These are phyloP conservation scores for Eutrema yunnanense DNA, from an alignment of 345 rosid genomes.

Conservation along the genomic window DNA sequence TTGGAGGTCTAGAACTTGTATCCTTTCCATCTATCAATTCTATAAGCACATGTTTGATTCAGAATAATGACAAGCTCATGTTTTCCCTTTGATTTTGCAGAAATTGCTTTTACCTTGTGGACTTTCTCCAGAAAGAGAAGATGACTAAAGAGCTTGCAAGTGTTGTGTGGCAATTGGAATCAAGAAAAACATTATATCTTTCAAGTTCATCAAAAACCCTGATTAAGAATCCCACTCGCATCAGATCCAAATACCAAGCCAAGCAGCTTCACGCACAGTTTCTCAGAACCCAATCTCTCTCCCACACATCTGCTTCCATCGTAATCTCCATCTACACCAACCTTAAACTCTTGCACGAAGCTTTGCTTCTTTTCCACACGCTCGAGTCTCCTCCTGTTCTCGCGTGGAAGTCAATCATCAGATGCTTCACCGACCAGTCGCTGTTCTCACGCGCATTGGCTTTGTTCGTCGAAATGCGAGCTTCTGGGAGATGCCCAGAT, in stretches of 20 bases:
- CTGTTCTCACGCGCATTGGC: slow-evolving; percentile 39
- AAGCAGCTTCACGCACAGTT: slow-evolving; percentile 72
- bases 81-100: slow-evolving; percentile 35
- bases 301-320: slow-evolving; percentile 32
- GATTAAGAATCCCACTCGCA: slow-evolving; percentile 29
- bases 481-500: slow-evolving; percentile 52
- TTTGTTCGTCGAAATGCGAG: slow-evolving; percentile 51
- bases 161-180: not conserved
- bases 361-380: slow-evolving; percentile 44
- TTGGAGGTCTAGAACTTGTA: no score
- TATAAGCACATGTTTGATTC: not conserved
- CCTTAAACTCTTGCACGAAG: slow-evolving; percentile 46
- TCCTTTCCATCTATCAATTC: no score
- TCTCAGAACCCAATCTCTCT: slow-evolving; percentile 40
- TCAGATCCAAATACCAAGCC: slow-evolving; percentile 43
- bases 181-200: not conserved
- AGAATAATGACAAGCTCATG: not conserved
- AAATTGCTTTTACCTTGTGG: slow-evolving; percentile 98
- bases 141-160: slow-evolving; percentile 39
- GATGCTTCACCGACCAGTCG: slow-evolving; percentile 50
- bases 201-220: slow-evolving; percentile 17
- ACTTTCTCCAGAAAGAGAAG: slow-evolving; percentile 93
- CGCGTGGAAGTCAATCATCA: slow-evolving; percentile 73
- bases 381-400: slow-evolving; percentile 48
- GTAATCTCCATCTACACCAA: slow-evolving; percentile 60